Base-by-base conservation (phyloP, 441 rosid genomes). In the Pelargonium australe region DNA sequence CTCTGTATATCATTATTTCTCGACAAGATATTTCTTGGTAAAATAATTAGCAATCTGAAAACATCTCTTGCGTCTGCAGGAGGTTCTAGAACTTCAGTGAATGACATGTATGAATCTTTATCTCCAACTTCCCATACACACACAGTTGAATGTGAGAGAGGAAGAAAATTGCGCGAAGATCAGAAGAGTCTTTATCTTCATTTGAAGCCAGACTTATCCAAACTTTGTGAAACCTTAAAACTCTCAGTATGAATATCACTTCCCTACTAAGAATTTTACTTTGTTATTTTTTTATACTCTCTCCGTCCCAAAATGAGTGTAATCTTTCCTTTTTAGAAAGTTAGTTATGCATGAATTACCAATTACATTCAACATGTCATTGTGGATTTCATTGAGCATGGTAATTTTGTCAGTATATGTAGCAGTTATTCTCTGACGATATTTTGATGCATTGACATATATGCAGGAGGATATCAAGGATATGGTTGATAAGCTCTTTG, bases 401-500 rank as follows among this genome's bases (percentile, higher is more conserved):
- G 34, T 60, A 23, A 60, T 23, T n/a, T 45, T 1, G 23, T 28
- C 7, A 23, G 63, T 60, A 11, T 20, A 60, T 23, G 12, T 60
- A 40, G 63, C 63, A 2, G 12, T 60, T 5, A 60, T 60, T 60
- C 34, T 60, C 34, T 23, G 63, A 60, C 12, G 23, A 20, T 53
- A 41, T 73, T 55, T 67, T 77, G 62, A 71, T 63, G 14, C 62
- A 63, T 66, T 75, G 68, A 12, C 73, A 53, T 77, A 58, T 65
- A 74, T 87, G 77, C 90, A 95, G 99, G 94, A 85, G 65, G 83
- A 80, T 78, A 82, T 81, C 72, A 87, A 75, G 80, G 74, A 67
- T 67, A 80, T 83, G 79, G 89, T 73, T 78, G 89, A 82, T 69
- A 79, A 68, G 64, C 81, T 90, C 79, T 87, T 88, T 47, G 87